phyloP scores from a whole-genome alignment of 1,284 basidiomycete genomes.

The Pascua guehoae region DNA sequence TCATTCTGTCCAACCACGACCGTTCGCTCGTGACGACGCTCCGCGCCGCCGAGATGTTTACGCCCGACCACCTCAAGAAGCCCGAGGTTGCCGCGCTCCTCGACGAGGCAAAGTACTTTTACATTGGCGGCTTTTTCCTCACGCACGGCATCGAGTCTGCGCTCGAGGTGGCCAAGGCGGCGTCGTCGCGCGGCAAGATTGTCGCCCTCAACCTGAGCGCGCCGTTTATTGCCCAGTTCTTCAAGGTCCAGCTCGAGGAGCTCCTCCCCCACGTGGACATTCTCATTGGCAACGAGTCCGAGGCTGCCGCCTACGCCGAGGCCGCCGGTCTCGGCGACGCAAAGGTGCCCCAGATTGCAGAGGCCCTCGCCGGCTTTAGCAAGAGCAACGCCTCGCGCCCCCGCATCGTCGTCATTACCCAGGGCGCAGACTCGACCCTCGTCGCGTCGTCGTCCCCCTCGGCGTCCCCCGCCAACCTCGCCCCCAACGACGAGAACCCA shows the following conservation, averaged over 20 bases:
- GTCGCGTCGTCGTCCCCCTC: slow-evolving; percentile 65
- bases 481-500: slow-evolving; percentile 46
- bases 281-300: slow-evolving; percentile 90
- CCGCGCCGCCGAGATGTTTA: slow-evolving; percentile 85
- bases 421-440: slow-evolving; percentile 77
- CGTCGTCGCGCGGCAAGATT: slow-evolving; percentile 72
- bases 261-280: slow-evolving; percentile 79
- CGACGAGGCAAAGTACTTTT: slow-evolving; percentile 78
- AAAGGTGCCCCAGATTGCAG: slow-evolving; percentile 66
- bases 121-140: slow-evolving; percentile 96
- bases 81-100: slow-evolving; percentile 72
- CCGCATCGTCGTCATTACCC: slow-evolving; percentile 86
- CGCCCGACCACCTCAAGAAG: slow-evolving; percentile 72
- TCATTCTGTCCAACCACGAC: slow-evolving; percentile 89
- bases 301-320: slow-evolving; percentile 81
- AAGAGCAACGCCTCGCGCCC: slow-evolving; percentile 65
- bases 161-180: slow-evolving; percentile 73
- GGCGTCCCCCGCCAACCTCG: slow-evolving; percentile 50
- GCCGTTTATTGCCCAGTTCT: slow-evolving; percentile 96
- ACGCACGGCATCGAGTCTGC: slow-evolving; percentile 82
- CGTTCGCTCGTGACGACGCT: slow-evolving; percentile 89
- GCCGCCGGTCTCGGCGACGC: slow-evolving; percentile 58
- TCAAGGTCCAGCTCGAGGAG: slow-evolving; percentile 73
- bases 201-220: slow-evolving; percentile 94
- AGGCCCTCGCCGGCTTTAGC: slow-evolving; percentile 64